Evolutionary conservation across 805 yeast species (phyloP), one percentile per base, ranked within the genome.

Genomic region (Helenozyma baotianmanensis): DNA sequence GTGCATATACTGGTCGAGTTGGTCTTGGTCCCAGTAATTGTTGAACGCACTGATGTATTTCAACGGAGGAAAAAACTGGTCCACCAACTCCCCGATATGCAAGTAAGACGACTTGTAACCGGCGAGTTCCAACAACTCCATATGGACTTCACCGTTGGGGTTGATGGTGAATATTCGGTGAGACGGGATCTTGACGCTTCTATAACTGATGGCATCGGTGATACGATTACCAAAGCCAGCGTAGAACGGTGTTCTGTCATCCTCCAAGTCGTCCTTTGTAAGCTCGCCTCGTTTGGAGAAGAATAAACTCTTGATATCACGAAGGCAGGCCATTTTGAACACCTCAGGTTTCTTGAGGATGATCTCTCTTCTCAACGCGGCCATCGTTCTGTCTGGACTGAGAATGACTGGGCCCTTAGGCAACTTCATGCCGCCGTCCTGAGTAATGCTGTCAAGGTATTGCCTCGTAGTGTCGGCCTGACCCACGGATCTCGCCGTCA

Each of bases 181-280:
- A 13, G 94, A 79, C 2, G 98, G 97, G 8, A 92, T 84, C 4
- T 92, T 88, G 6, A 92, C 97, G 8, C 88, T 82, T 48, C 97
- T 71, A 55, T 92, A 92, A 34, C 96, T 85, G 33, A 92, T 73
- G 6, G 97, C 97, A 62, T 92, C 98, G 2, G 98, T 92, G 39
- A 92, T 92, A 45, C 95, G 69, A 54, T 92, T 92, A 19, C 98
- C 98, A 58, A 92, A 92, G 0, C 98, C 98, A 10, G 98, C 98
- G 58, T 86, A 88, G 52, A 92, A 92, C 3, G 97, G 96, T 0
- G 90, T 82, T 29, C 74, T 63, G 21, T 65, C 72, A 25, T 71
- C 76, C 11, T 66, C 68, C 9, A 10, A 26, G 13, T 44, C 46
- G 8, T 35, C 33, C 21, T 34, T 39, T 18, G 30, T 31, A 4